Evolutionary conservation across 176 grass and related monocot genomes (phyloP).

Genomic region (Aegilops tauschii): DNA sequence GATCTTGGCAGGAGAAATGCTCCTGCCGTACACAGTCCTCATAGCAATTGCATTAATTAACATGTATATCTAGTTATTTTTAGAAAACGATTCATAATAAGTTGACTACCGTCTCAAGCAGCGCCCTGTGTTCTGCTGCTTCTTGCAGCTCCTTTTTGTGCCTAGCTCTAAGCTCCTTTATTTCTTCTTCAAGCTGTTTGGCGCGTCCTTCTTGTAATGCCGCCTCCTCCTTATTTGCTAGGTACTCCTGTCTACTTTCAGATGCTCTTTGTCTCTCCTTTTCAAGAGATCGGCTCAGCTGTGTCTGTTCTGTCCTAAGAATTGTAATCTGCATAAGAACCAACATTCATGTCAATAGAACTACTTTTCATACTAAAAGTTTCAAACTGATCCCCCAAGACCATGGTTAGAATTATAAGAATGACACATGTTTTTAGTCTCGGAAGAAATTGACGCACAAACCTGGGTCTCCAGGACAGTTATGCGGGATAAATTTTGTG

Average conservation of each 20-base stretch:
- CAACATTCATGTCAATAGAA: conserved; percentile 24
- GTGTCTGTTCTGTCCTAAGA: conserved; percentile 99
- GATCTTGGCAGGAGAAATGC: conserved; percentile 20
- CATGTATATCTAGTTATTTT: not conserved
- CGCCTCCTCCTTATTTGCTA: conserved; percentile 83
- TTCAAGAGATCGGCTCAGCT: conserved; percentile 93
- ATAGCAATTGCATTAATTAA: conserved; percentile 19
- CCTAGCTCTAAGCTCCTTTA: conserved; percentile 77
- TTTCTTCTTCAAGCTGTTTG: conserved; percentile 93
- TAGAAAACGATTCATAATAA: not conserved
- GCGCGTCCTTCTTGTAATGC: conserved; percentile 84
- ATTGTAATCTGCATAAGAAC: conserved; percentile 71
- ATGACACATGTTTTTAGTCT: not conserved
- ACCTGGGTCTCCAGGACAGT: conserved; percentile 98
- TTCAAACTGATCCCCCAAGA: conserved; percentile 8
- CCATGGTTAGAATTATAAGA: not conserved
- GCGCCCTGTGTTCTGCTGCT: conserved; percentile 63
- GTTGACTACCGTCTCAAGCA: conserved; percentile 80
- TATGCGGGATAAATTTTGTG: conserved; percentile 77
- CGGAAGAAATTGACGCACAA: conserved; percentile 11
- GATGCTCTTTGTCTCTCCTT: conserved; percentile 99
- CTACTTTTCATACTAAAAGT: conserved; percentile 5
- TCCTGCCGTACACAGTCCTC: not conserved
- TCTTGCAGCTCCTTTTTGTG: conserved; percentile 92
- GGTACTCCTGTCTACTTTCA: conserved; percentile 96